Base-by-base conservation (phyloP, 805 yeast species). In the Komagataella pastoris region DNA sequence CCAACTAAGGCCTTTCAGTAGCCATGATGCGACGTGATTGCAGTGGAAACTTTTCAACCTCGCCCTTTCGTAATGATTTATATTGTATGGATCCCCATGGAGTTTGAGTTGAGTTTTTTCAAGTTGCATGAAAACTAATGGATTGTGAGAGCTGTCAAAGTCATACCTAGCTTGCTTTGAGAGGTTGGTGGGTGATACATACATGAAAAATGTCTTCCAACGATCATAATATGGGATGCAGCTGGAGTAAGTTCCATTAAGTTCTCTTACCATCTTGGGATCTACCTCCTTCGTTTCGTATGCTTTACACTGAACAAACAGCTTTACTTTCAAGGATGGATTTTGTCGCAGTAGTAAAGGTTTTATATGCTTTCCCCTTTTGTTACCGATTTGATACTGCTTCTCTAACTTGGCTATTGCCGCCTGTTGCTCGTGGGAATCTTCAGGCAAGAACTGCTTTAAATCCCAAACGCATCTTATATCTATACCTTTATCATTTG, bases 291-390 rank as follows among this genome's bases (percentile, higher is more conserved):
- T 61, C 17, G 58, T 60, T 24, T 62, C 62, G 57, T 72, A 69
- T 58, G 77, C 73, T 55, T 80, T 79, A 60, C 85, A 80, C 58
- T 80, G 85, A 4, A 77, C 79, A 53, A 76, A 65, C 2, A 77
- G 62, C 48, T 65, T 65, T 6, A 75, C 67, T 47, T 69, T 70
- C 14, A 61, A 52, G 17, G 61, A 50, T n/a, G 56, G 46, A 44
- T 50, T 48, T 12, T 54, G 51, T 18, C 59, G 54, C 48, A 53
- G 43, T 4, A 55, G 52, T 1, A 62, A 52, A 5, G 66, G 67
- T 49, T 61, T 62, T 5, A 64, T 57, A 36, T 55, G 51, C 44
- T 55, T 61, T 3, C 53, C 68, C 17, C 52, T 46, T 51, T 58
- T 59, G 24, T 52, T 57, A 6, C 50, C 49, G 17, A 50, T 43